A percentile compares a stretch with the other conserved stretches of the same genome.
Conservation (phyloP, 2,329 filamentous ascomycete species). For the Lojkania enalia region DNA sequence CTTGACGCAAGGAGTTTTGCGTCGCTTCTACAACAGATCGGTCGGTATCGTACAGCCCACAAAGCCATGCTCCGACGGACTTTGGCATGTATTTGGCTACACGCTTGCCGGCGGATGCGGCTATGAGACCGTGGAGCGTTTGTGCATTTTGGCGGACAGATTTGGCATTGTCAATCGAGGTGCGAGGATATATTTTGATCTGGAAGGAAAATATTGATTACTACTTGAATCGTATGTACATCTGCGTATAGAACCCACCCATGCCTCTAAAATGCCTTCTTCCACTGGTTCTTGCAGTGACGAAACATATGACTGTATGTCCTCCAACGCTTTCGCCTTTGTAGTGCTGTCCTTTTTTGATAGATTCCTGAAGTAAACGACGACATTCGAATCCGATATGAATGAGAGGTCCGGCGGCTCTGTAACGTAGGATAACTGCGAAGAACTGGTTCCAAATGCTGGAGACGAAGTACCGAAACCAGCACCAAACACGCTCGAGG, state of each 20-base stretch:
- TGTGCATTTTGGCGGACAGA: constrained; percentile 88
- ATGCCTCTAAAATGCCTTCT: constrained; percentile 82
- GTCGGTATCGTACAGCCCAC: constrained; percentile 85
- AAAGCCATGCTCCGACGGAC: constrained; percentile 86
- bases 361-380: constrained; percentile 90
- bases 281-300: constrained; percentile 67
- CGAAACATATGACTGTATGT: constrained; percentile 70
- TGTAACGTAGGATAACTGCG: constrained; percentile 80
- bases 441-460: constrained; percentile 55
- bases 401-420: constrained; percentile 79
- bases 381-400: constrained; percentile 77
- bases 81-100: constrained; percentile 79
- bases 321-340: constrained; percentile 87
- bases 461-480: constrained; percentile 42
- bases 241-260: constrained; percentile 62
- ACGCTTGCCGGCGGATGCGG: constrained; percentile 69
- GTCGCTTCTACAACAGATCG: constrained; percentile 75
- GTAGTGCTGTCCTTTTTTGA: constrained; percentile 92
- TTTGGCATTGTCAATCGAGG: constrained; percentile 86
- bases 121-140: constrained; percentile 67
- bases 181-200: constrained; percentile 83
- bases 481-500: constrained; percentile 48
- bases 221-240: constrained; percentile 44
- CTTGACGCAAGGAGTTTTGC: constrained; percentile 71
- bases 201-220: constrained; percentile 48